Evolutionary conservation across 257 asterid species (phyloP).

Genomic region (Asclepias syriaca): DNA sequence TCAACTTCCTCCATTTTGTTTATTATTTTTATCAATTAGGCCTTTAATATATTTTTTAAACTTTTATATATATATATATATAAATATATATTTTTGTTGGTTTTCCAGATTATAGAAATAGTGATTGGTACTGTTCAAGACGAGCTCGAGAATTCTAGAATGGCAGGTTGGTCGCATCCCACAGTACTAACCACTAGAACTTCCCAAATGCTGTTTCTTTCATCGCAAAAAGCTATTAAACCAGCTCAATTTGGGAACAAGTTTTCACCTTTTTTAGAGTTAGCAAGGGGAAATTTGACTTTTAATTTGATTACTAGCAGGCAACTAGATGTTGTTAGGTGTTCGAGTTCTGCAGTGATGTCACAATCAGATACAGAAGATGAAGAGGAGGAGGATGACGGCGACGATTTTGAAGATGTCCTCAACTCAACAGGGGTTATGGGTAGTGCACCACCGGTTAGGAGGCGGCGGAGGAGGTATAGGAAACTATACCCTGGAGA

Average conservation of each 20-base stretch:
- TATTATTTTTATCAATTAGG: no score
- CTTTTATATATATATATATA: no score
- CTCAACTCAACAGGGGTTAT: constrained; percentile 14
- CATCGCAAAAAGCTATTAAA: constrained; percentile 13
- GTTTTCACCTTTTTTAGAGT: constrained; percentile 7
- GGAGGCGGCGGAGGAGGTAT: constrained; percentile 50
- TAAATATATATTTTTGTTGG: no score
- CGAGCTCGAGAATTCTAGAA: not conserved
- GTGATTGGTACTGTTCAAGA: not conserved
- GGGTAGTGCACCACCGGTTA: constrained; percentile 33
- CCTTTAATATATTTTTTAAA: no score
- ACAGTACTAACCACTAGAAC: not conserved
- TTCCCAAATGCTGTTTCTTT: constrained; percentile 23
- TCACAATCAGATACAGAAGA: constrained; percentile 43
- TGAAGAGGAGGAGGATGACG: constrained; percentile 15
- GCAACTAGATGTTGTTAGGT: constrained; percentile 16
- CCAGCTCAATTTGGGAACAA: constrained; percentile 10
- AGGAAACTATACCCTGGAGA: constrained; percentile 89
- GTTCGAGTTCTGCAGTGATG: constrained; percentile 25
- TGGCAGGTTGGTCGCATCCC: constrained; percentile 3
- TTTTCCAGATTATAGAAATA: not conserved
- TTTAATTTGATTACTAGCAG: not conserved
- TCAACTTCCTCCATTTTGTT: no score
- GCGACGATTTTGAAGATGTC: constrained; percentile 15
- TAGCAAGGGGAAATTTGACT: not conserved